These are phyloP conservation scores for Yamadazyma mexicana DNA, from an alignment of 1,139 yeast genomes.

Conservation along the genomic window DNA sequence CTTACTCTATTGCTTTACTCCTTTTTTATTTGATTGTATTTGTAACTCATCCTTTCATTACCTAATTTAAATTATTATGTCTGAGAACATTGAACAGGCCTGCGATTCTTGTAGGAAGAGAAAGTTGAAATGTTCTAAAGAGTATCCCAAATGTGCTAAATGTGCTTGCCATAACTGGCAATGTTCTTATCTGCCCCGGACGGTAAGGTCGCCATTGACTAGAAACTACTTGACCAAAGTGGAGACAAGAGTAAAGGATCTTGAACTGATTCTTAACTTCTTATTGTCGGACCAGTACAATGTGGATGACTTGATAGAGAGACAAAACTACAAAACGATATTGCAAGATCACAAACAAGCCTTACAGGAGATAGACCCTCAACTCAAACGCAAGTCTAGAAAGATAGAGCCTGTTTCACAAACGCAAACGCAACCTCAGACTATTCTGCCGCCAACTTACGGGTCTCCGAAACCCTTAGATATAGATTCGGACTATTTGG, in stretches of 20 bases:
- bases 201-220: slow-evolving; percentile 78
- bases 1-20: not conserved
- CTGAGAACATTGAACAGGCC: slow-evolving; percentile 41
- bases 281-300: slow-evolving; percentile 30
- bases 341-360: slow-evolving; percentile 21
- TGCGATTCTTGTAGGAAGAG: slow-evolving; percentile 63
- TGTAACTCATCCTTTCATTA: not conserved
- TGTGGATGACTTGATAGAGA: slow-evolving; percentile 26
- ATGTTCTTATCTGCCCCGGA: slow-evolving; percentile 76
- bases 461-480: slow-evolving; percentile 12
- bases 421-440: not conserved
- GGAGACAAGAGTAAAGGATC: slow-evolving; percentile 58
- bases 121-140: slow-evolving; percentile 60
- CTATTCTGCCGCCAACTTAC: not conserved
- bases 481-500: slow-evolving; percentile 9
- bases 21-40: not conserved
- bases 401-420: not conserved
- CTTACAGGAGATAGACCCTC: slow-evolving; percentile 5
- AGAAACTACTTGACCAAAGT: slow-evolving; percentile 78
- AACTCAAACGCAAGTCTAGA: not conserved
- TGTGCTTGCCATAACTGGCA: slow-evolving; percentile 73
- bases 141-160: slow-evolving; percentile 73
- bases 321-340: slow-evolving; percentile 22
- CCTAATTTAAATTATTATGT: not conserved
- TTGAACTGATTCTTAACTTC: slow-evolving; percentile 53